Evolutionary conservation across 208 protist species (phyloP).

Genomic region (Leishmania gerbilli): DNA sequence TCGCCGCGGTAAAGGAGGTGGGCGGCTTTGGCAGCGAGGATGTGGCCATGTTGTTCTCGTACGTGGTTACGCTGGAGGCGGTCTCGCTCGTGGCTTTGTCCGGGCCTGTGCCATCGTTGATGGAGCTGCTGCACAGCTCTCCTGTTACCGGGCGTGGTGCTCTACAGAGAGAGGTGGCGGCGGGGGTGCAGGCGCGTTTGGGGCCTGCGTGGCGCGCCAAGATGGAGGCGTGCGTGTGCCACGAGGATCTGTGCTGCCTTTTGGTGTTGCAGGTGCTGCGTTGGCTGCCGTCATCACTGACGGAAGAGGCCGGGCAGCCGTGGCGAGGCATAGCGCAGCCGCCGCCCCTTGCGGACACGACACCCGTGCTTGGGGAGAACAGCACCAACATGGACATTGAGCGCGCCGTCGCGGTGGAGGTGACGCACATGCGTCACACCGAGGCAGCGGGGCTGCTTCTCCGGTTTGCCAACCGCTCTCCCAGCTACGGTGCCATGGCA

Average conservation of each 20-base stretch:
- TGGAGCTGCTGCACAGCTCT: conserved; percentile 40
- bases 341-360: conserved; percentile 13
- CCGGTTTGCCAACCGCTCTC: conserved; percentile 37
- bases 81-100: conserved; percentile 43
- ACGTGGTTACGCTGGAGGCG: conserved; percentile 61
- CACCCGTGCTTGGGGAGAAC: conserved; percentile 16
- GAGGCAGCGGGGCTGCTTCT: conserved; percentile 48
- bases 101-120: conserved; percentile 63
- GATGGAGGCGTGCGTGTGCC: conserved; percentile 16
- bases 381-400: conserved; percentile 43
- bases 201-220: conserved; percentile 10
- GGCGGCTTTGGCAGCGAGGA: conserved; percentile 40
- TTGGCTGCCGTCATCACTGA: conserved; percentile 55
- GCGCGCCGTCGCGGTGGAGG: conserved; percentile 71
- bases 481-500: conserved; percentile 50
- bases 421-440: conserved; percentile 47
- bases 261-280: conserved; percentile 68
- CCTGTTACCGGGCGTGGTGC: background rate
- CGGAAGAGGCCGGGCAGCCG: conserved; percentile 5
- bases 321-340: conserved; percentile 9
- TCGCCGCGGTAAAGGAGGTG: conserved; percentile 36
- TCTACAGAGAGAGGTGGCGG: background rate
- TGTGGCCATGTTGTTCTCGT: conserved; percentile 50
- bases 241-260: conserved; percentile 44
- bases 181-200: conserved; percentile 5